Evolutionary conservation across 805 yeast genomes (phyloP).

Genomic region (Clavispora santaluciae): DNA sequence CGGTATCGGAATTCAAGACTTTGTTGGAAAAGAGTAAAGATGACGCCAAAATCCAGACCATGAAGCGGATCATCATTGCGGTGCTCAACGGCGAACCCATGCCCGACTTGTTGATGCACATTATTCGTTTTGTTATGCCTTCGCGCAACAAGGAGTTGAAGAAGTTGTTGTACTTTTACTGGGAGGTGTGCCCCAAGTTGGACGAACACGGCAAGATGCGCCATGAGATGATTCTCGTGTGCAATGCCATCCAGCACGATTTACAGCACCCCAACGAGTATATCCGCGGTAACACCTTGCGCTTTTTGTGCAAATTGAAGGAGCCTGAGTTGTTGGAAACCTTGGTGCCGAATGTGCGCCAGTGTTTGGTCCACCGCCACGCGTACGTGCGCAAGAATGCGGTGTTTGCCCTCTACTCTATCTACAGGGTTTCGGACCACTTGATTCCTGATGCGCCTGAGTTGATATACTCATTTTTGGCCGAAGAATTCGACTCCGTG

Average conservation of each 20-base stretch:
- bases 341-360: slow-evolving; percentile 85
- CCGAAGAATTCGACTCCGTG: slow-evolving; percentile 83
- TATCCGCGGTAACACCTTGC: slow-evolving; percentile 89
- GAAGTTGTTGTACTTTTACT: slow-evolving; percentile 87
- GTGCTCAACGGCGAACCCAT: slow-evolving; percentile 91
- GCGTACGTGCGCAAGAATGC: slow-evolving; percentile 98
- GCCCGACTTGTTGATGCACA: slow-evolving; percentile 93
- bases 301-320: slow-evolving; percentile 83
- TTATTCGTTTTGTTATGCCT: slow-evolving; percentile 96
- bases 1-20: slow-evolving; percentile 68
- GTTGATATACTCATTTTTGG: slow-evolving; percentile 65
- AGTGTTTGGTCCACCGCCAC: slow-evolving; percentile 91
- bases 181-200: slow-evolving; percentile 96
- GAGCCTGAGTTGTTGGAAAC: slow-evolving; percentile 95
- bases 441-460: slow-evolving; percentile 95
- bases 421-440: slow-evolving; percentile 77
- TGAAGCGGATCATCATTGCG: slow-evolving; percentile 79
- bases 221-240: slow-evolving; percentile 97
- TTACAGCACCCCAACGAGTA: slow-evolving; percentile 97
- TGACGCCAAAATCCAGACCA: slow-evolving; percentile 79
- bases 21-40: slow-evolving; percentile 86
- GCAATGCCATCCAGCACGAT: slow-evolving; percentile 96
- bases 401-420: slow-evolving; percentile 81
- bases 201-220: slow-evolving; percentile 86
- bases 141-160: slow-evolving; percentile 85